Evolutionary conservation across 768 basidiomycete genomes (phyloP).

Genomic region (Panaeolus papilionaceus): DNA sequence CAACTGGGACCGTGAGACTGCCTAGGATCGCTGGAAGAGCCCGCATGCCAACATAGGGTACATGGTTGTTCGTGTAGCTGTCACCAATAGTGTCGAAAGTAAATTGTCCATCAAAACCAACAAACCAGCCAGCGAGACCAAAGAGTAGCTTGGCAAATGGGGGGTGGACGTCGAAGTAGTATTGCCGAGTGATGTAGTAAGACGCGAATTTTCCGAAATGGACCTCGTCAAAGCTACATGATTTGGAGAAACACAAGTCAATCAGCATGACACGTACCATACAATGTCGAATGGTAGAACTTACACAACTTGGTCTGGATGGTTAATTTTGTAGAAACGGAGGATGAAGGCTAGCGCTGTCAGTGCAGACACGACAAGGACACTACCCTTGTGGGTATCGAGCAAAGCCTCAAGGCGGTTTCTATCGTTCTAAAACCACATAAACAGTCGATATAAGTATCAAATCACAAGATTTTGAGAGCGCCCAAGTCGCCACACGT

Average conservation of each 20-base stretch:
- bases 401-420: constrained; percentile 66
- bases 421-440: constrained; percentile 50
- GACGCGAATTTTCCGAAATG: constrained; percentile 99
- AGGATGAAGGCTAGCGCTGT: constrained; percentile 82
- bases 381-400: constrained; percentile 68
- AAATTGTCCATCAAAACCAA: constrained; percentile 95
- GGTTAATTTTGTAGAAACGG: constrained; percentile 93
- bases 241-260: constrained; percentile 1
- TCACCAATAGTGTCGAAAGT: constrained; percentile 96
- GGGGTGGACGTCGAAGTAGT: constrained; percentile 99
- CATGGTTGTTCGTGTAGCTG: constrained; percentile 83
- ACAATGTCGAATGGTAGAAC: constrained; percentile 34
- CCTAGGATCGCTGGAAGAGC: constrained; percentile 92
- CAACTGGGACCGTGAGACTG: constrained; percentile 87
- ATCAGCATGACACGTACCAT: constrained; percentile 10
- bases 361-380: constrained; percentile 62
- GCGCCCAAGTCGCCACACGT: constrained; percentile 28
- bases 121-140: constrained; percentile 94
- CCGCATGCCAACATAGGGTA: constrained; percentile 94
- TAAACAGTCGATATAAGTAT: not conserved
- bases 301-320: constrained; percentile 94
- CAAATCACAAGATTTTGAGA: not conserved
- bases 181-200: constrained; percentile 90
- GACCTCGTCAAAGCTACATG: constrained; percentile 89
- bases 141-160: constrained; percentile 96